A percentile compares a stretch with the other conserved stretches of the same genome.
phyloP scores from a whole-genome alignment of 2,329 filamentous ascomycete genomes.

The Fusarium nematophilum region DNA sequence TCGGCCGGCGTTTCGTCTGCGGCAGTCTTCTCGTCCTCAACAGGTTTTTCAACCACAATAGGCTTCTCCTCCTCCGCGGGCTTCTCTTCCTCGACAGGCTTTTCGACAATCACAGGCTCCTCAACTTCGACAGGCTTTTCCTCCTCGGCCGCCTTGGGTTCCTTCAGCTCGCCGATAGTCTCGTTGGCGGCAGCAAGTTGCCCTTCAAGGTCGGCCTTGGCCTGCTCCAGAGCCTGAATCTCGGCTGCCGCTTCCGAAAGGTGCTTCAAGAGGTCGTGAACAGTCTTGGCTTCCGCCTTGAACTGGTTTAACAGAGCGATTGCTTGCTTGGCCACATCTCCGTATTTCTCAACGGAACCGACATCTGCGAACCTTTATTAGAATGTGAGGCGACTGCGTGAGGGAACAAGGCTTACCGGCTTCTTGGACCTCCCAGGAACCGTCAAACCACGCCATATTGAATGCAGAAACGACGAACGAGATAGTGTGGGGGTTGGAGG shows the following conservation, averaged over 20 bases:
- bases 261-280: conserved; percentile 26
- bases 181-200: conserved; percentile 16
- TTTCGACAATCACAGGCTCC: neutral
- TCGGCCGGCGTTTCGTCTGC: neutral
- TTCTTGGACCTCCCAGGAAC: conserved; percentile 29
- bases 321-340: conserved; percentile 22
- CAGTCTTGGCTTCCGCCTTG: conserved; percentile 24
- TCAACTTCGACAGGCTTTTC: conserved; percentile 1
- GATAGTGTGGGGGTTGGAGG: neutral
- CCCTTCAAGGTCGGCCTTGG: conserved; percentile 17
- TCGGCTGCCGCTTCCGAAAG: conserved; percentile 21
- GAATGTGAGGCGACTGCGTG: neutral
- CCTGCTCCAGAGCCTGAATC: conserved; percentile 18
- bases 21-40: neutral
- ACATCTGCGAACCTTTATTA: conserved; percentile 15
- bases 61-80: neutral
- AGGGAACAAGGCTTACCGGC: conserved; percentile 6
- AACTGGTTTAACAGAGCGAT: conserved; percentile 18
- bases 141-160: neutral
- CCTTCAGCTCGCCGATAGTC: conserved; percentile 2
- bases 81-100: conserved; percentile 3
- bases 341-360: conserved; percentile 18
- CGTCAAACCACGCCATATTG: conserved; percentile 33
- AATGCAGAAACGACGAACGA: neutral
- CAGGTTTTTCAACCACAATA: neutral